Evolutionary conservation across 768 basidiomycete species (phyloP), one percentile per base, ranked within the genome.

Genomic region (Tubosaeta sp.): DNA sequence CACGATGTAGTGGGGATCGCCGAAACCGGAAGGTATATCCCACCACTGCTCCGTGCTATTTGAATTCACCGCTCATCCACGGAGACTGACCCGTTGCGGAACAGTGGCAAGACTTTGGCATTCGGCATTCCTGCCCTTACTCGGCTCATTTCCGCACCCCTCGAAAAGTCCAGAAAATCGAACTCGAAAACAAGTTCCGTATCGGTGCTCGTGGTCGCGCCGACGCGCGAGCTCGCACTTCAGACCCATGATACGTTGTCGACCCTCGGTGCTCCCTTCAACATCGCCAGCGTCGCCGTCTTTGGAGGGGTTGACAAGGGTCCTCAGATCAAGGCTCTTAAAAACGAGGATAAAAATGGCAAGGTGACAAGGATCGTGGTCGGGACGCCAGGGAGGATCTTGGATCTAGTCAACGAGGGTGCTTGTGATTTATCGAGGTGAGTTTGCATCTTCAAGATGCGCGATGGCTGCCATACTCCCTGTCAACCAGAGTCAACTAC

Each of bases 291-390:
- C 53, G 88, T 95, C 16, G 95, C 93, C 35, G 76, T 97, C 17
- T 98, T 89, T 64, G 97, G 97, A 29, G 97, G 97, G n/a, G 92
- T 97, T 17, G 82, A 88, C 34, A 97, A 97, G 71, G 83, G 83
- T 31, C 78, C 83, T 9, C 97, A 98, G 69, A 76, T 86, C 44
- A 78, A 79, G 48, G 79, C 83, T 63, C 73, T 97, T 38, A 77
- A 76, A 69, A 79, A 80, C 56, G 69, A 70, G 55, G 68, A 75
- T 53, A 74, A 81, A 68, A 71, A 71, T 48, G 73, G 77, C 60
- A 77, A 76, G 57, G 66, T 68, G 6, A 85, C 85, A 10, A 78
- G 85, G 44, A 86, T 98, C 51, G 84, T 98, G 29, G 94, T 97
- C 5, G 97, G 95, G 6, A 99, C 97, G 0, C 97, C 97, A 1